Evolutionary conservation across 1,284 basidiomycete species (phyloP), one percentile per base, ranked within the genome.

Genomic region (Cutaneotrichosporon mucoides): DNA sequence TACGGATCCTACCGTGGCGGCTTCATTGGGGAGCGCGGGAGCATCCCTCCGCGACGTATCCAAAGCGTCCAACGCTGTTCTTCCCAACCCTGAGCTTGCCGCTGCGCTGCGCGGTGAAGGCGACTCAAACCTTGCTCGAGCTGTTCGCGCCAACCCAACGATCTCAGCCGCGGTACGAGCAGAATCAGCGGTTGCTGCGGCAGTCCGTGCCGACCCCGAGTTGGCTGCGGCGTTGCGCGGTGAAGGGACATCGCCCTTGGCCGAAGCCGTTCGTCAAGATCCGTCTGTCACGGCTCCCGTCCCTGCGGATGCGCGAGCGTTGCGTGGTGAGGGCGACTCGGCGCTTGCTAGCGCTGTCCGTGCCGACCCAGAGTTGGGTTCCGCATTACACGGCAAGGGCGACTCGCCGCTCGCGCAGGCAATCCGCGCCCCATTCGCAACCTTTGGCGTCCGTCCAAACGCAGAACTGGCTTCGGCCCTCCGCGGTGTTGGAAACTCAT

Each of bases 201-300:
- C 46, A 13, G 46, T 48, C 12, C 46, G 46, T 33, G 46, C 46
- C 46, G 46, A 48, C 46, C 46, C 46, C 3, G 34, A 48, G 46
- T 33, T 48, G 38, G 49, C 49, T 41, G 49, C 49, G 6, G 49
- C 49, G 12, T 24, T 51, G 15, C 49, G 49, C 5, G 49, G 49
- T 11, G 49, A 51, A n/a, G 46, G 46, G 7, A 6, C 12, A 6
- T 48, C 46, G 6, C 46, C 46, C 10, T 33, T 48, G 10, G 46
- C 46, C 6, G 33, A 48, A 33, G 46, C 46, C 8, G 46, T 48
- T 12, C 46, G 46, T 6, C 33, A 33, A 10, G 46, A 48, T 13
- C 46, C 46, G 7, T 3, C 33, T 3, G 46, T 48, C 24, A 33
- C 46, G 34, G 34, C 46, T 13, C 46, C 46, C 3, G 46, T 48